phyloP scores from a whole-genome alignment of 169 alveolate genomes.

The Cryptosporidium xiaoi region DNA sequence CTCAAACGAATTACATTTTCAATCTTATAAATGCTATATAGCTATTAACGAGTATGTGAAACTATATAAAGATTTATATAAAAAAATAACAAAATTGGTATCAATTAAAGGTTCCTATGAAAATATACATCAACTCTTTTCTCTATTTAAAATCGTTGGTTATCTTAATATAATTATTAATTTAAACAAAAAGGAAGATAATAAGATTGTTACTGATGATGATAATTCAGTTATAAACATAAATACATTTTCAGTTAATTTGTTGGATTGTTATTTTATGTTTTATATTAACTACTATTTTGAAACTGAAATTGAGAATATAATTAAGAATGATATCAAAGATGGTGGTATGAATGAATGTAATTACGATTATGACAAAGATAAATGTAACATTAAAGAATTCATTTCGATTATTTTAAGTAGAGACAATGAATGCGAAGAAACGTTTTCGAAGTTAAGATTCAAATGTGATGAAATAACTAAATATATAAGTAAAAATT shows the following conservation, averaged over 20 bases:
- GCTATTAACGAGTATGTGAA: constrained; percentile 9
- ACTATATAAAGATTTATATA: background rate
- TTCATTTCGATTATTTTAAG: too few relatives aligned
- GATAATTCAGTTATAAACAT: background rate
- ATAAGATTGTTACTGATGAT: background rate
- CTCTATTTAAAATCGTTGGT: background rate
- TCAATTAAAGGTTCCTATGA: background rate
- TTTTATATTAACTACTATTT: background rate
- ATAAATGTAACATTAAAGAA: too few relatives aligned
- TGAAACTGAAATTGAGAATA: background rate
- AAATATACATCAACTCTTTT: background rate
- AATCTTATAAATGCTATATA: constrained; percentile 35
- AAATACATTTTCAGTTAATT: background rate
- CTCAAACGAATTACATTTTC: constrained; percentile 7
- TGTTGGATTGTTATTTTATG: background rate
- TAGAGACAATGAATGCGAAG: too few relatives aligned
- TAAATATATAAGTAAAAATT: background rate
- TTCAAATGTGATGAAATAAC: background rate
- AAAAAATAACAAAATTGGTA: constrained; percentile 1
- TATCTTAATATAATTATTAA: background rate
- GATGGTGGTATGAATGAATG: background rate
- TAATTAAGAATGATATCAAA: background rate
- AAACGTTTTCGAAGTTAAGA: background rate
- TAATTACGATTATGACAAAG: too few relatives aligned
- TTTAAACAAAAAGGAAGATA: background rate